Percentiles rank a stretch among this genome's conserved stretches.
Evolutionary conservation across 192 early-diverging fungal genomes (phyloP).

Genomic region (Entophlyctis luteolus): DNA sequence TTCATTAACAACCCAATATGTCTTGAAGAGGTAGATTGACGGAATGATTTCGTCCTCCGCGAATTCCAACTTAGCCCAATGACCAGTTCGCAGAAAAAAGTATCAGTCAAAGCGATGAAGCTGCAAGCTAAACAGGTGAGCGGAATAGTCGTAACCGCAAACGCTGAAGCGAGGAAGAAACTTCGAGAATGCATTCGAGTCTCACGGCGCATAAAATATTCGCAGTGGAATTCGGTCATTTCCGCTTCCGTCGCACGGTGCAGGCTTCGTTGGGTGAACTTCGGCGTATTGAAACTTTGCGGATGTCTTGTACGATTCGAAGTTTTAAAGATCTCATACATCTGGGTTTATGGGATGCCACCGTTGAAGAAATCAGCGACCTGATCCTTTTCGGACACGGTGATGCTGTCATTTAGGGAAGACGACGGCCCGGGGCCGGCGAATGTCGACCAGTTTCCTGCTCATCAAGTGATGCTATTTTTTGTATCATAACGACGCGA

Average conservation of each 20-base stretch:
- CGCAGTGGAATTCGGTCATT: slow-evolving; percentile 89
- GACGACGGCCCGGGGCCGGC: slow-evolving; percentile 16
- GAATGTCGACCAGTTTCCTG: not conserved
- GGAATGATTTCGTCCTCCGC: slow-evolving; percentile 85
- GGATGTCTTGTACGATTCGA: slow-evolving; percentile 30
- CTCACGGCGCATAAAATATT: slow-evolving; percentile 52
- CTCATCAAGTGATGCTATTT: too few species aligned
- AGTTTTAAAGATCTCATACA: too few species aligned
- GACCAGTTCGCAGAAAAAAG: slow-evolving; percentile 97
- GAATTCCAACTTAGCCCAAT: slow-evolving; percentile 79
- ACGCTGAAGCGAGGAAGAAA: slow-evolving; percentile 62
- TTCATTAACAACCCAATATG: slow-evolving; percentile 59
- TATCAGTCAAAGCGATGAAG: slow-evolving; percentile 91
- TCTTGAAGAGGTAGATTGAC: slow-evolving; percentile 93
- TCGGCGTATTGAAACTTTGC: slow-evolving; percentile 36
- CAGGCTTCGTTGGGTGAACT: slow-evolving; percentile 98
- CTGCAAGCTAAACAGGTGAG: too few species aligned
- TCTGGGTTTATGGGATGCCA: too few species aligned
- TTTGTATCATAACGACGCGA: too few species aligned
- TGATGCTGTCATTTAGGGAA: slow-evolving; percentile 12
- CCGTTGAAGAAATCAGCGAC: slow-evolving; percentile 31
- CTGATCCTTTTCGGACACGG: slow-evolving; percentile 18
- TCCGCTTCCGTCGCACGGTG: slow-evolving; percentile 78
- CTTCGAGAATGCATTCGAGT: slow-evolving; percentile 38
- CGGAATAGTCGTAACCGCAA: slow-evolving; percentile 87